phyloP scores from a whole-genome alignment of 495 filamentous ascomycete genomes.

The Neurospora sublineolata region DNA sequence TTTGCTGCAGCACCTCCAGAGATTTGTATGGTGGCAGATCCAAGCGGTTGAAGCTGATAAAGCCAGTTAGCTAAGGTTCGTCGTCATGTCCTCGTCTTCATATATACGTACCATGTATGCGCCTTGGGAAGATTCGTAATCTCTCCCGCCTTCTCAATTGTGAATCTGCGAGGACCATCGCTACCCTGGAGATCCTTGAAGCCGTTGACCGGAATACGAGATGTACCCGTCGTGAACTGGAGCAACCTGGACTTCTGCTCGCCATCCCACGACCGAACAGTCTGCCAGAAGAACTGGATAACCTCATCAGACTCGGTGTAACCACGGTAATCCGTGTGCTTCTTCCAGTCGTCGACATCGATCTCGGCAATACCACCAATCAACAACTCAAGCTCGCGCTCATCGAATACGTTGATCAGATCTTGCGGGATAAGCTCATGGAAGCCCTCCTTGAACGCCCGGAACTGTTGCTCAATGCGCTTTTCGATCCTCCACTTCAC shows the following conservation, averaged over 20 bases:
- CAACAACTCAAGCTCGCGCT: slow-evolving; percentile 89
- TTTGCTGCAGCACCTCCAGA: slow-evolving; percentile 70
- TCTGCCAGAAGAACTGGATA: slow-evolving; percentile 98
- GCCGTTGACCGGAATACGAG: slow-evolving; percentile 95
- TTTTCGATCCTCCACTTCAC: slow-evolving; percentile 99
- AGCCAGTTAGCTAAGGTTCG: slow-evolving; percentile 19
- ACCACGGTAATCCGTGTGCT: slow-evolving; percentile 99
- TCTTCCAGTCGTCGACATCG: slow-evolving; percentile 99
- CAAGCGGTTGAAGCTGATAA: slow-evolving; percentile 81
- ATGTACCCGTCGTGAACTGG: slow-evolving; percentile 96
- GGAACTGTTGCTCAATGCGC: slow-evolving; percentile 94
- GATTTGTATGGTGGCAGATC: slow-evolving; percentile 91
- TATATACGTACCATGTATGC: slow-evolving; percentile 78
- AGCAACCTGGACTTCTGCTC: slow-evolving; percentile 95
- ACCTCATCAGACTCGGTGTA: slow-evolving; percentile 97
- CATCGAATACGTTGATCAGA: slow-evolving; percentile 96
- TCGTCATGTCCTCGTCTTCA: not conserved
- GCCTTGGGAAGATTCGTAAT: slow-evolving; percentile 83
- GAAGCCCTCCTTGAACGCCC: slow-evolving; percentile 94
- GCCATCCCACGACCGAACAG: slow-evolving; percentile 87
- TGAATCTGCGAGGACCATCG: slow-evolving; percentile 89
- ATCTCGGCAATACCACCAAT: slow-evolving; percentile 99
- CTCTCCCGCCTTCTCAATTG: slow-evolving; percentile 95
- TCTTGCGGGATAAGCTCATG: slow-evolving; percentile 95
- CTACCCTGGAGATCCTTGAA: slow-evolving; percentile 99